phyloP scores from a whole-genome alignment of 2,329 filamentous ascomycete species.

The Venturiaceae sp. region DNA sequence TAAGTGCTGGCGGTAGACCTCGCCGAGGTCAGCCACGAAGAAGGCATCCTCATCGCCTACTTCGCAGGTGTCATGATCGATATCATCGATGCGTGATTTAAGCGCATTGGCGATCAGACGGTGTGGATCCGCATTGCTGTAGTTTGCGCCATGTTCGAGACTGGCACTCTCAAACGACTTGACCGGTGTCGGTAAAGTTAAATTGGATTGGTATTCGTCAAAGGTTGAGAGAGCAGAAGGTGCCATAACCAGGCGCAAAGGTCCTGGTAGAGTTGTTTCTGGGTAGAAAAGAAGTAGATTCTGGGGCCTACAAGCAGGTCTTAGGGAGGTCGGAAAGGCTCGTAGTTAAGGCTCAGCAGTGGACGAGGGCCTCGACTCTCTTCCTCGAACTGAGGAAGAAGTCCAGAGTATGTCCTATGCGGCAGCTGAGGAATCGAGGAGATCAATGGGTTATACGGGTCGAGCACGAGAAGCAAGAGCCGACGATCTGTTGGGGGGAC shows the following conservation, averaged over 20 bases:
- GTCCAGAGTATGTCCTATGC: conserved; percentile 97
- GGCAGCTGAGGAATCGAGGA: conserved; percentile 60
- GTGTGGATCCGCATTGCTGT: conserved; percentile 51
- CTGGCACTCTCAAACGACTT: conserved; percentile 7
- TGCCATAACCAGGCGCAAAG: conserved; percentile 8
- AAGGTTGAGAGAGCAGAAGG: conserved; percentile 11
- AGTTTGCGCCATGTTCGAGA: conserved; percentile 14
- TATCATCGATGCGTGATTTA: conserved; percentile 70
- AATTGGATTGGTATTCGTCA: conserved; percentile 20
- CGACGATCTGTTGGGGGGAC: background rate
- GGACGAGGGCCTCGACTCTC: conserved; percentile 96
- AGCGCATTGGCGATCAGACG: conserved; percentile 79
- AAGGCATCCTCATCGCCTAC: conserved; percentile 95
- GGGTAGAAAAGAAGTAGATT: conserved; percentile 11
- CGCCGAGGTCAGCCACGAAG: conserved; percentile 94
- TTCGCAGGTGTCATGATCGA: conserved; percentile 81
- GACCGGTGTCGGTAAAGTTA: conserved; percentile 27
- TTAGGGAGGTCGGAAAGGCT: conserved; percentile 95
- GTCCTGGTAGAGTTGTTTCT: conserved; percentile 20
- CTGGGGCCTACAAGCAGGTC: conserved; percentile 29
- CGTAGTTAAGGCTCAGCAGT: conserved; percentile 76
- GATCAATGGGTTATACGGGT: background rate
- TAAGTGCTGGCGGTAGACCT: conserved; percentile 97
- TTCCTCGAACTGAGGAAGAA: conserved; percentile 99
- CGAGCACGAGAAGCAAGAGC: conserved; percentile 1